These are phyloP conservation scores for Rhynchosporium graminicola DNA, from an alignment of 2,329 filamentous ascomycete genomes.

Conservation along the genomic window DNA sequence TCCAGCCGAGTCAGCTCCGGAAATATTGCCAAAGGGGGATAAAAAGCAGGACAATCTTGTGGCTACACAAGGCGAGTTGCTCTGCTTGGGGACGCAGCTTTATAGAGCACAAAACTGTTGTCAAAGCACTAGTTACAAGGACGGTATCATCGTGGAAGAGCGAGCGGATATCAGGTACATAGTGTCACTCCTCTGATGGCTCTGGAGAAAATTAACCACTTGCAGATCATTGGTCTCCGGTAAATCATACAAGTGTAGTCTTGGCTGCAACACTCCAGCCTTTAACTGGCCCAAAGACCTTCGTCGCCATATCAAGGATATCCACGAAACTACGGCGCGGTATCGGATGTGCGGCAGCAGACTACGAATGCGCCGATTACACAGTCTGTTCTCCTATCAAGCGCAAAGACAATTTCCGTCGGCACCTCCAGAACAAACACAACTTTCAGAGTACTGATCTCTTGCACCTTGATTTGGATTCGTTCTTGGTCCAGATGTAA, in stretches of 20 bases:
- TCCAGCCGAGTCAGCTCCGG: constrained; percentile 16
- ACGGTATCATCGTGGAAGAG: constrained; percentile 10
- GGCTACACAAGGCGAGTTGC: constrained; percentile 4
- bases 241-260: constrained; percentile 16
- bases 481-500: constrained; percentile 8
- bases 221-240: constrained; percentile 14
- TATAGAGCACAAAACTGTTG: constrained; percentile 14
- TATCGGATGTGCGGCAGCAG: constrained; percentile 16
- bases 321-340: constrained; percentile 11
- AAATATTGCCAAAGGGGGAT: constrained; percentile 15
- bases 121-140: constrained; percentile 16
- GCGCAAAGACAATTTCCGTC: constrained; percentile 17
- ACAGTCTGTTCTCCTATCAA: constrained; percentile 15
- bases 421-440: constrained; percentile 12
- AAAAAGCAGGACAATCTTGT: background rate
- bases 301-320: constrained; percentile 20
- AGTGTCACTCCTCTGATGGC: constrained; percentile 13
- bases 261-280: constrained; percentile 13
- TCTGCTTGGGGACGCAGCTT: constrained; percentile 10
- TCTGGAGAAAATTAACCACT: constrained; percentile 11
- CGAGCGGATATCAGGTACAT: constrained; percentile 18
- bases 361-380: constrained; percentile 4
- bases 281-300: constrained; percentile 20
- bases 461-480: constrained; percentile 5
- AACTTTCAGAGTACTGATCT: constrained; percentile 12